Base-by-base conservation (phyloP, 2,329 filamentous ascomycete species). In the Botrytis pseudocinerea region DNA sequence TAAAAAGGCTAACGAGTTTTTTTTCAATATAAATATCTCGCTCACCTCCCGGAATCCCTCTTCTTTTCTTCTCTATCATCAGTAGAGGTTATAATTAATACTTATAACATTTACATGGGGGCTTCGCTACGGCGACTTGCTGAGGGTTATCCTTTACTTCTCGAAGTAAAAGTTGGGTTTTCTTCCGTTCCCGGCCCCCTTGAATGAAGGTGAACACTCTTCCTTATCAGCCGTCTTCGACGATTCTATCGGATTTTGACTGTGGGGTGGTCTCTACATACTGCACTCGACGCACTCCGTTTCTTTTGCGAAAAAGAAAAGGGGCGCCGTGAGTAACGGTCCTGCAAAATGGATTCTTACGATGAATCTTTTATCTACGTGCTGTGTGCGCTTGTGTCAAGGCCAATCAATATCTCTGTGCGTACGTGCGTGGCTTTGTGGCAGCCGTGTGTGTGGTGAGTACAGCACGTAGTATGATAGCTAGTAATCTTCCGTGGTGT, bases 191-290 rank as follows among this genome's bases (percentile, higher is more conserved):
- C 83, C 83, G 82, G 82, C 80, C 78, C 79, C 79, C 78, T 82
- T 76, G 82, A 83, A 71, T 72, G 78, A 83, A 78, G 77, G 80
- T 78, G 78, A 82, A 79, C 79, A 79, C 80, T 82, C 82, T 83
- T 83, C 83, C 82, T 82, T 82, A 82, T 78, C 83, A 84, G 82
- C 80, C 78, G 79, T 78, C 79, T 76, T 78, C 78, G 80, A 76
- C 79, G 76, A 75, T 78, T 77, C 77, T 73, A 75, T 76, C 80
- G 82, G 82, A 80, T 74, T 79, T 82, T 80, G 80, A 82, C 82
- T 84, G 83, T 84, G 83, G 83, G 82, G 82, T 81, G 79, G 80
- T 82, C 80, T 78, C 82, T 82, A 83, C 81, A 83, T 74, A 73
- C 46, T 66, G 66, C 70, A 51, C n/a, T n/a, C 5, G 18, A 16